phyloP scores from a whole-genome alignment of 179 eudicot species.

The Amaranthus tricolor region DNA sequence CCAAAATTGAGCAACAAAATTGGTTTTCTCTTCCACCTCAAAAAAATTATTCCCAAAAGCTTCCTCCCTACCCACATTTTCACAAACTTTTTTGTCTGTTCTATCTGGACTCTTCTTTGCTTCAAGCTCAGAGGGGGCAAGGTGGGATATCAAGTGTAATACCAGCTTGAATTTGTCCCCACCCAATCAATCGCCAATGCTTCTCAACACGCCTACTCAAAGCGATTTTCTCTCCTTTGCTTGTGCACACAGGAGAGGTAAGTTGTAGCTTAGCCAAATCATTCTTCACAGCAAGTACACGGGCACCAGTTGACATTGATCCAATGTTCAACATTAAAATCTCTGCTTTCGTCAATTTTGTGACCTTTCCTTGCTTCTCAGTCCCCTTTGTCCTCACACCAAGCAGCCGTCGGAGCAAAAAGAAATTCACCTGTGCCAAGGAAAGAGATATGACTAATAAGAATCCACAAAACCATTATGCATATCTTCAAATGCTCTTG shows the following conservation, averaged over 20 bases:
- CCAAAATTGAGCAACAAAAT: conserved; percentile 22
- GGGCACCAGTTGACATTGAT: conserved; percentile 94
- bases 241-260: conserved; percentile 95
- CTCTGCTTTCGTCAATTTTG: conserved; percentile 78
- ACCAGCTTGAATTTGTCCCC: conserved; percentile 97
- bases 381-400: conserved; percentile 93
- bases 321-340: conserved; percentile 93
- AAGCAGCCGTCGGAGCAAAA: conserved; percentile 74
- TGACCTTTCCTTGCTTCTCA: conserved; percentile 85
- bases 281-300: conserved; percentile 79
- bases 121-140: conserved; percentile 57
- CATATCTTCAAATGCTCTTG: no score
- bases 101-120: conserved; percentile 2
- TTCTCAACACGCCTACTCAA: conserved; percentile 92
- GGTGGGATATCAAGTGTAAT: conserved; percentile 81
- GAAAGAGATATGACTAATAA: not conserved
- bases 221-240: conserved; percentile 87
- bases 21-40: conserved; percentile 43
- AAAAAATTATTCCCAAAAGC: conserved; percentile 31
- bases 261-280: conserved; percentile 86
- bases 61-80: conserved; percentile 33
- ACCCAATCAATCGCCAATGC: conserved; percentile 96
- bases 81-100: not conserved
- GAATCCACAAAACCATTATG: not conserved
- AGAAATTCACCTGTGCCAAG: conserved; percentile 75